Evolutionary conservation across 495 filamentous ascomycete species (phyloP).

Genomic region (Cairneyella variabilis): DNA sequence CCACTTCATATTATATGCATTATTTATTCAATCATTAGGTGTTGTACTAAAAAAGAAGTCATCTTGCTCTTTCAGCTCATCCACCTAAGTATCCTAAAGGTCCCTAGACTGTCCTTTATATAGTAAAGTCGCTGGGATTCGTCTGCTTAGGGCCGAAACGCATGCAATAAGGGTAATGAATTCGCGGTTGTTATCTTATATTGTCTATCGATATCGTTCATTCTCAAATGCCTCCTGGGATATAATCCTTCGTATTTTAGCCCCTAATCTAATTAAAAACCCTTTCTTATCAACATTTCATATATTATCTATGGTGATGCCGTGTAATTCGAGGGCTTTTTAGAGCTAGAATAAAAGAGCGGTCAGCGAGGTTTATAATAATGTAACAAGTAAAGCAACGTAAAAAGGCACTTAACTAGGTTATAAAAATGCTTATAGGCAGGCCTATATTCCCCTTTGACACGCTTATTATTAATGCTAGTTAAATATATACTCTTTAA

Average conservation of each 20-base stretch:
- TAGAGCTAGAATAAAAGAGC: not conserved
- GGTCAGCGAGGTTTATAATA: not conserved
- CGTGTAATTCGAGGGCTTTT: slow-evolving; percentile 1
- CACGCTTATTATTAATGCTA: not conserved
- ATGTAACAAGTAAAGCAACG: slow-evolving; percentile 4
- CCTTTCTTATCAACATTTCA: slow-evolving; percentile 14
- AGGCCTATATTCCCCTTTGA: not conserved
- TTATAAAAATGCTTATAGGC: not conserved
- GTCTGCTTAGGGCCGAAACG: not conserved
- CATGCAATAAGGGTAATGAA: slow-evolving; percentile 11
- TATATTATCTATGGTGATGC: slow-evolving; percentile 10
- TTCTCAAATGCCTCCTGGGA: not conserved
- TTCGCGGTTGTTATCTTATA: slow-evolving; percentile 2
- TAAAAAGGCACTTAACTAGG: not conserved
- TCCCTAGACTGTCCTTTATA: slow-evolving; percentile 1
- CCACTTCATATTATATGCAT: slow-evolving; percentile 2
- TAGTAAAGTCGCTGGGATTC: not conserved
- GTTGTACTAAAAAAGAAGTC: not conserved
- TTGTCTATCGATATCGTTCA: not conserved
- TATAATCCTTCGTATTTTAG: slow-evolving; percentile 26
- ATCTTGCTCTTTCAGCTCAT: not conserved
- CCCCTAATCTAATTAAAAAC: slow-evolving; percentile 14
- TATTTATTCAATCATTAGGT: not conserved
- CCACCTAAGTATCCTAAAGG: not conserved
- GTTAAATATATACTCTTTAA: slow-evolving; percentile 2